Conservation (phyloP, 2,329 filamentous ascomycete species). For the Phialophora expanda region DNA sequence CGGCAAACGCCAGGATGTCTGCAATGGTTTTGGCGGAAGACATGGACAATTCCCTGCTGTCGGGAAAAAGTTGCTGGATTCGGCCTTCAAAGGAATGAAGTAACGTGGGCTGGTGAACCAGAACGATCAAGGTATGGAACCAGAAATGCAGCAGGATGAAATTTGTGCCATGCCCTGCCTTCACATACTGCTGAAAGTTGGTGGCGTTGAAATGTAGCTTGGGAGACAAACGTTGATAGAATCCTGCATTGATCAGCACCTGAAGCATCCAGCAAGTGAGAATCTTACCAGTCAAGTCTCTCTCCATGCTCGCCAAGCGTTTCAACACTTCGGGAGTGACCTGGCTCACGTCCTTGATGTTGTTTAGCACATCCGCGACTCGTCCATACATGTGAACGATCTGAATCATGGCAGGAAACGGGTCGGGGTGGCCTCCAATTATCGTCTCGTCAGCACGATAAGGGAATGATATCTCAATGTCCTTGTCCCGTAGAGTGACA, state of each 20-base stretch:
- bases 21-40: constrained; percentile 90
- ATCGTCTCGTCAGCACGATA: constrained; percentile 58
- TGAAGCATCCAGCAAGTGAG: constrained; percentile 43
- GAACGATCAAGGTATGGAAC: constrained; percentile 40
- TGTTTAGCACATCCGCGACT: constrained; percentile 83
- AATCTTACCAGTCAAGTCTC: constrained; percentile 68
- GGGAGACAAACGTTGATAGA: constrained; percentile 75
- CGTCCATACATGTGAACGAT: constrained; percentile 86
- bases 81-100: constrained; percentile 74
- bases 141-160: constrained; percentile 81
- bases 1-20: constrained; percentile 84
- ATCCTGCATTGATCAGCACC: constrained; percentile 45
- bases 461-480: constrained; percentile 78
- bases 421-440: constrained; percentile 71
- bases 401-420: constrained; percentile 78
- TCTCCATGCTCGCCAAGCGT: constrained; percentile 76
- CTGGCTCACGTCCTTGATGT: constrained; percentile 74
- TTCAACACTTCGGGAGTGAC: constrained; percentile 76
- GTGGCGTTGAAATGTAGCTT: constrained; percentile 80
- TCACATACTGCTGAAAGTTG: constrained; percentile 85
- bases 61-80: constrained; percentile 74
- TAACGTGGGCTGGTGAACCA: constrained; percentile 65
- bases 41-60: constrained; percentile 82
- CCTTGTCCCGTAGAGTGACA: constrained; percentile 81
- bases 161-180: constrained; percentile 79